Evolutionary conservation across 345 rosid species (phyloP).

Genomic region (Pistacia integerrima): DNA sequence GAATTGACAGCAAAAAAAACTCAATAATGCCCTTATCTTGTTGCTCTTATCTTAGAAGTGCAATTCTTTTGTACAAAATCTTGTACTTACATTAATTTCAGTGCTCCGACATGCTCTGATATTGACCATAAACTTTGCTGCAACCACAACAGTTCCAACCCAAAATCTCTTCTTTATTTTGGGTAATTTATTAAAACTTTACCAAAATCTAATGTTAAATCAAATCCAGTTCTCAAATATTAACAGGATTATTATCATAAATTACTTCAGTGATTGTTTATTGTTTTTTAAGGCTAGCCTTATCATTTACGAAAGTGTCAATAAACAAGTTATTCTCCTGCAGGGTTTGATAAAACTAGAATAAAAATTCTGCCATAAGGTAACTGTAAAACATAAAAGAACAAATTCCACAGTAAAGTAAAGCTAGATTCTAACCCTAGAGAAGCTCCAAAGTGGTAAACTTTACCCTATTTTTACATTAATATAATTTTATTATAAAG

Average conservation of each 20-base stretch:
- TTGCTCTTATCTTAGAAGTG: background rate
- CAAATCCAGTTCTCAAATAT: no score
- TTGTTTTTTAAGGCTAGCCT: background rate
- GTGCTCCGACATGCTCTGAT: background rate
- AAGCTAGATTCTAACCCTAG: conserved; percentile 13
- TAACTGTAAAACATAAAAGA: background rate
- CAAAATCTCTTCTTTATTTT: background rate
- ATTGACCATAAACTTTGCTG: background rate
- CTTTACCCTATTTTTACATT: conserved; percentile 1
- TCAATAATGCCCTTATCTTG: background rate
- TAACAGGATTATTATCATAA: no score
- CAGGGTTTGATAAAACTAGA: background rate
- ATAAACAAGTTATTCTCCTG: background rate
- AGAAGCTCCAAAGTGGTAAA: background rate
- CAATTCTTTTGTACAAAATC: conserved; percentile 1
- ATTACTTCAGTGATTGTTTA: no score
- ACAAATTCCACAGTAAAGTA: background rate
- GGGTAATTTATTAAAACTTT: background rate
- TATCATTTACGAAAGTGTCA: background rate
- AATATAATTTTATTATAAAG: background rate
- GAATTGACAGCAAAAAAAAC: background rate
- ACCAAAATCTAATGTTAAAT: no score
- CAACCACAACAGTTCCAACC: background rate
- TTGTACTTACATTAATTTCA: background rate
- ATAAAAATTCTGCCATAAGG: background rate